Evolutionary conservation across 106 monocot species (phyloP), one percentile per base, ranked within the genome.

Genomic region (Dioscorea dumetorum): DNA sequence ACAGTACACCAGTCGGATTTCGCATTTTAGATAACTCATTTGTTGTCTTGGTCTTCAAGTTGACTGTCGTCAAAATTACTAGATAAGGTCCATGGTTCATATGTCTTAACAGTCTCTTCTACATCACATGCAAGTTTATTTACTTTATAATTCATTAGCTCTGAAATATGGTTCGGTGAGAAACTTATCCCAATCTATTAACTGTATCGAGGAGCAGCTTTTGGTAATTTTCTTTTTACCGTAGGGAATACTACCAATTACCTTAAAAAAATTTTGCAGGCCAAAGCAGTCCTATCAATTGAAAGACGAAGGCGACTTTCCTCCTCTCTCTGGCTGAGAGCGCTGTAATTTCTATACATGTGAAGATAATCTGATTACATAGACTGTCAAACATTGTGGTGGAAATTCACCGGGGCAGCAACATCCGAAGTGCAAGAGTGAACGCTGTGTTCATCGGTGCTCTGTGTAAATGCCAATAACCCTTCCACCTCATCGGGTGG

Each of bases 251-350:
- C 3, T 8, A 41, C 21, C 15, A 2, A 24, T 18, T 33, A n/a
- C 12, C 51, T 24, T 19, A 9, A 2, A 68, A 54, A 15, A 11
- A 57, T 31, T 33, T 59, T 76, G 78, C 76, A 86, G 85, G 65
- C 8, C 60, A 0, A 35, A n/a, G 50, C 67, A 78, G 48, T 15
- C 49, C 4, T 82, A 81, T 72, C 81, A 56, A 17, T 53, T 86
- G 69, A 86, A 86, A 81, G 67, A 85, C n/a, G 81, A 85, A 0
- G 73, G 66, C 2, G 81, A 86, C 35, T 86, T 86, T 58, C 85
- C 85, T 22, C 85, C 85, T n/a, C 64, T 86, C 22, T 70, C 79
- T 7, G 58, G 60, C 57, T 67, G 67, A 62, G 67, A n/a, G 23
- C 35, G 50, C 2, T 34, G 18, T 32, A 33, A 60, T 13, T 13